Base-by-base conservation (phyloP, 2,329 filamentous ascomycete genomes). In the Aspergillus arachidicola region DNA sequence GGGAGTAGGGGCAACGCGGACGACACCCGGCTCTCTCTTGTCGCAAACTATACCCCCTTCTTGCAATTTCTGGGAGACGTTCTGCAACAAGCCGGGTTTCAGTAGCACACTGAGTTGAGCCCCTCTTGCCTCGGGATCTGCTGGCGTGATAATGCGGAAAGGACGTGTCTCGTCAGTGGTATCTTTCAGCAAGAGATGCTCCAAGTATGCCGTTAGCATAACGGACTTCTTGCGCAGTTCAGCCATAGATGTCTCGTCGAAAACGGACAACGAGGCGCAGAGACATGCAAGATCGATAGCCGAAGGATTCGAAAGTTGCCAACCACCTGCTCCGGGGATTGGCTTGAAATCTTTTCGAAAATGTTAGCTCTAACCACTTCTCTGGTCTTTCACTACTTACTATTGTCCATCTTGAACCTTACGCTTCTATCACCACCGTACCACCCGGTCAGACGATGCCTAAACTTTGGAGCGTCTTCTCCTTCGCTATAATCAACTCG, bases 21-120 rank as follows among this genome's bases (percentile, higher is more conserved):
- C 89, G 21, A 96, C 93, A 73, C 92, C 89, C 1, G 93, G 93
- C 77, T 91, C 91, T 61, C 93, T 83, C 84, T 94, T 91, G 73
- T 96, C 93, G 54, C 91, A 89, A 4, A 95, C 85, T 3, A 95
- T 89, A 1, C 90, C 91, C 0, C 85, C 85, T n/a, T 87, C 83
- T 69, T 91, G 87, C 51, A 96, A 76, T 41, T 83, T 85, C 43
- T 82, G 79, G 60, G 86, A 84, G 3, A 96, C 87, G 7, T 75
- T 75, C n/a, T 94, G 91, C 66, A 96, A 78, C 59, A 94, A 73
- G 0, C 90, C 91, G 2, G 86, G 83, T 50, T 85, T 82, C n/a
- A 96, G 81, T 61, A 91, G 73, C 4, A 96, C 79, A 72, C 91
- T 94, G 55, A 96, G 77, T 76, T 96, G 93, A 5, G 91, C 89